These are phyloP conservation scores for Neophaeococcomyces aloes DNA, from an alignment of 2,329 filamentous ascomycete genomes.

Conservation along the genomic window DNA sequence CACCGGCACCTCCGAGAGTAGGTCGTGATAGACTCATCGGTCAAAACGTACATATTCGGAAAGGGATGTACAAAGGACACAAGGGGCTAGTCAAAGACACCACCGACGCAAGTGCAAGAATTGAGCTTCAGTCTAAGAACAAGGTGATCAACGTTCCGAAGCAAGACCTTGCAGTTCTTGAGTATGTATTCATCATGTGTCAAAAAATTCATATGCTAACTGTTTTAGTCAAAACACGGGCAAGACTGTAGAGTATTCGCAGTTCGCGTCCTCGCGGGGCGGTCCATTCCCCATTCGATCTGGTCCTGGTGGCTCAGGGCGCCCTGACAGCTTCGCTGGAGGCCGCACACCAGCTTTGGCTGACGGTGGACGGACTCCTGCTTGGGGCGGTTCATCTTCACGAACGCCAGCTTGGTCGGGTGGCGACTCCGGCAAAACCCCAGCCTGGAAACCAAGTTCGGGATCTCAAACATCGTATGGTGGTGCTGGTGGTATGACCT, in stretches of 20 bases:
- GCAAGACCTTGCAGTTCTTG: slow-evolving; percentile 71
- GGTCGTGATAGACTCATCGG: slow-evolving; percentile 77
- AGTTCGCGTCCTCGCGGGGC: slow-evolving; percentile 17
- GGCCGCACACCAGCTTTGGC: slow-evolving; percentile 56
- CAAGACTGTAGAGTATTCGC: slow-evolving; percentile 18
- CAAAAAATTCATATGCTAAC: slow-evolving; percentile 14
- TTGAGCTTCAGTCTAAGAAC: slow-evolving; percentile 89
- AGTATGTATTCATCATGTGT: slow-evolving; percentile 42
- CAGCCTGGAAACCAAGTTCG: slow-evolving; percentile 48
- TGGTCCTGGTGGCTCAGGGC: slow-evolving; percentile 26
- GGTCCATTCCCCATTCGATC: slow-evolving; percentile 14
- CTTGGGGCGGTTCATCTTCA: slow-evolving; percentile 40
- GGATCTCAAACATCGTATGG: slow-evolving; percentile 49
- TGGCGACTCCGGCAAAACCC: slow-evolving; percentile 33
- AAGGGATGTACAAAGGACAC: slow-evolving; percentile 82
- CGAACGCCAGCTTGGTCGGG: slow-evolving; percentile 25
- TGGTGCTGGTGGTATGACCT: slow-evolving; percentile 54
- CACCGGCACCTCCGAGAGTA: slow-evolving; percentile 57
- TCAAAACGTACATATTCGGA: slow-evolving; percentile 80
- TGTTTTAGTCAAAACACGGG: slow-evolving; percentile 14
- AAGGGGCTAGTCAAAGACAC: slow-evolving; percentile 94
- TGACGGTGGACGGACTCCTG: slow-evolving; percentile 51
- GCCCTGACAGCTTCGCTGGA: slow-evolving; percentile 47
- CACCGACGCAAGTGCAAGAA: slow-evolving; percentile 71
- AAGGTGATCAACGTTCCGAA: slow-evolving; percentile 82